A percentile compares a stretch with the other conserved stretches of the same genome.
Evolutionary conservation across 768 basidiomycete genomes (phyloP).

Genomic region (Mycena capillaripes): DNA sequence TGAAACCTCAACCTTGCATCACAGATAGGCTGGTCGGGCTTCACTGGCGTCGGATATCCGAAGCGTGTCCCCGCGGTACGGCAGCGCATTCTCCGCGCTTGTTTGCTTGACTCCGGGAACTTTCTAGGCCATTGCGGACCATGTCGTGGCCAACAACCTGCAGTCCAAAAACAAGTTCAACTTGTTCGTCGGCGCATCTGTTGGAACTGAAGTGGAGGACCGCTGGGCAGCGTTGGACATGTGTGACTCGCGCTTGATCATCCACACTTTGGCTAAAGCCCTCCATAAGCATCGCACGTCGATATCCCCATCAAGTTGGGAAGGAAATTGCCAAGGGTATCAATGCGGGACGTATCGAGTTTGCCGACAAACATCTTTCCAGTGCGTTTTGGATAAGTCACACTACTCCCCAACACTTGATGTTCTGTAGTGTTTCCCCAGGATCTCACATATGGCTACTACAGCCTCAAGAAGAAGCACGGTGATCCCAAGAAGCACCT

Average conservation of each 20-base stretch:
- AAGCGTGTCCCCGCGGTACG: slow-evolving; percentile 59
- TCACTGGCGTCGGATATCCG: slow-evolving; percentile 66
- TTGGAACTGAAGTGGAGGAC: slow-evolving; percentile 64
- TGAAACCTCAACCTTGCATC: neutral
- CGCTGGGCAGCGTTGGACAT: slow-evolving; percentile 63
- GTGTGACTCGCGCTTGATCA: slow-evolving; percentile 41
- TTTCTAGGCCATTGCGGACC: slow-evolving; percentile 59
- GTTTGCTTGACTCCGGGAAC: neutral
- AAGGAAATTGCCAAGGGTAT: slow-evolving; percentile 64
- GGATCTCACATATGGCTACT: slow-evolving; percentile 63
- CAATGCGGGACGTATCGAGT: slow-evolving; percentile 61
- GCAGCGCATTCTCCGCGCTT: slow-evolving; percentile 14
- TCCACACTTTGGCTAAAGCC: neutral
- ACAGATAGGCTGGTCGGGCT: slow-evolving; percentile 66
- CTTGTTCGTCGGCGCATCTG: slow-evolving; percentile 62
- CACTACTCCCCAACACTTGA: neutral
- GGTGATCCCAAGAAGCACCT: slow-evolving; percentile 60
- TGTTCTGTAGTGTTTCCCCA: slow-evolving; percentile 59
- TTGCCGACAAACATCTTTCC: slow-evolving; percentile 64
- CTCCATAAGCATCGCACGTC: slow-evolving; percentile 51
- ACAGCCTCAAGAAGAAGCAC: slow-evolving; percentile 57
- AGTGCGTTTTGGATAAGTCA: slow-evolving; percentile 45
- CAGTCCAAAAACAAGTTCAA: slow-evolving; percentile 65
- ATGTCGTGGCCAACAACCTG: slow-evolving; percentile 58
- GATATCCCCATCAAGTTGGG: slow-evolving; percentile 66